phyloP scores from a whole-genome alignment of 768 basidiomycete genomes.

The Termitomyces sp. region DNA sequence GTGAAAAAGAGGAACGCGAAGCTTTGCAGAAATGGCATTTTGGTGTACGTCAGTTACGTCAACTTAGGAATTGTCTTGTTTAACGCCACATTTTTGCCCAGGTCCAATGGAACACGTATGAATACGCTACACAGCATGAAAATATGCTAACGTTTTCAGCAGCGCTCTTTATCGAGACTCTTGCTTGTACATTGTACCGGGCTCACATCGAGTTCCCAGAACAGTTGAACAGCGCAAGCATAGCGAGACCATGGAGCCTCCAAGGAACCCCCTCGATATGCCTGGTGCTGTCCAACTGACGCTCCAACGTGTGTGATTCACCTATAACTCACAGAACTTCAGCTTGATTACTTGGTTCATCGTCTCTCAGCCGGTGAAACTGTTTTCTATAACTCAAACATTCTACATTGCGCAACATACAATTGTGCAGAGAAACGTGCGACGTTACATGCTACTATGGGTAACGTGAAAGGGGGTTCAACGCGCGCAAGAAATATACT shows the following conservation, averaged over 20 bases:
- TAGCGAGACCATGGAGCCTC: slow-evolving; percentile 46
- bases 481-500: slow-evolving; percentile 65
- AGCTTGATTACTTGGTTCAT: not conserved
- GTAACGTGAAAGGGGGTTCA: slow-evolving; percentile 55
- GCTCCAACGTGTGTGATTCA: slow-evolving; percentile 41
- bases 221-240: slow-evolving; percentile 51
- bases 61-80: not conserved
- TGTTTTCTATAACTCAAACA: slow-evolving; percentile 77
- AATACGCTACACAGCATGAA: not conserved
- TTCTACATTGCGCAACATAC: slow-evolving; percentile 71
- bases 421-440: slow-evolving; percentile 40
- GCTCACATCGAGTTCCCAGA: slow-evolving; percentile 54
- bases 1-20: slow-evolving; percentile 49
- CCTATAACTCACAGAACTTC: not conserved
- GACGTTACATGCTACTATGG: slow-evolving; percentile 68
- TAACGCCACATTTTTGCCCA: slow-evolving; percentile 16
- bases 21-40: slow-evolving; percentile 57
- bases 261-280: slow-evolving; percentile 59
- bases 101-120: slow-evolving; percentile 83
- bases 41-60: slow-evolving; percentile 43
- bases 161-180: slow-evolving; percentile 65
- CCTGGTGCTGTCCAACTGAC: slow-evolving; percentile 54
- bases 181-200: slow-evolving; percentile 68
- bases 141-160: not conserved
- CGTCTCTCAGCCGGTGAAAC: slow-evolving; percentile 57